These are phyloP conservation scores for Populus trichocarpa DNA, from an alignment of 441 rosid species.

Conservation along the genomic window DNA sequence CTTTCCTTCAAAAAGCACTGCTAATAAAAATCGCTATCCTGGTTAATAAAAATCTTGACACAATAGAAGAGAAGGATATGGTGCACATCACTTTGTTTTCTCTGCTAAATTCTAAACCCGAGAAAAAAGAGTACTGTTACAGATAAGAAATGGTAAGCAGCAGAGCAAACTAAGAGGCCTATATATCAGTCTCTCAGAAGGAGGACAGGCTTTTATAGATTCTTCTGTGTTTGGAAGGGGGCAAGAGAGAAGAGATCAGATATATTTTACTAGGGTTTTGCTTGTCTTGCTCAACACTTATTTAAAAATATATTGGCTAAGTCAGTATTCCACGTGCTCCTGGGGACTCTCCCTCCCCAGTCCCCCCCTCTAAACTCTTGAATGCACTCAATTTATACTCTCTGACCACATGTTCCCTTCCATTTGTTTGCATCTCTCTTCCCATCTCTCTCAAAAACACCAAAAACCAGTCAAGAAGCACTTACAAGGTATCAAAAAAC, in stretches of 20 bases:
- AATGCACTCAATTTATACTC: constrained; percentile 29
- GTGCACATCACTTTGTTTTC: too few relatives aligned
- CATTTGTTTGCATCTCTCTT: constrained; percentile 18
- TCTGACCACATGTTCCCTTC: constrained; percentile 25
- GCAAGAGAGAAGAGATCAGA: not conserved
- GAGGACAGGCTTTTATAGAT: not conserved
- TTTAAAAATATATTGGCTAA: constrained; percentile 8
- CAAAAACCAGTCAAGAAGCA: constrained; percentile 2
- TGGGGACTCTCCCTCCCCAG: constrained; percentile 48
- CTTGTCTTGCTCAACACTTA: constrained; percentile 16
- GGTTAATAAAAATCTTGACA: not conserved
- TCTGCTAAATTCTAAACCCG: not conserved
- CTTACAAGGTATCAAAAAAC: constrained; percentile 12
- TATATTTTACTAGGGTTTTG: constrained; percentile 9
- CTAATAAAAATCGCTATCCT: not conserved
- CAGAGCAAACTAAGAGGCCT: not conserved
- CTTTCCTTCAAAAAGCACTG: too few relatives aligned
- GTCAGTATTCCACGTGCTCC: constrained; percentile 76
- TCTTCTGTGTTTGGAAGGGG: not conserved
- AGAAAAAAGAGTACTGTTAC: not conserved
- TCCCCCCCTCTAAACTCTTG: constrained; percentile 18
- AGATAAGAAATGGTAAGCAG: not conserved
- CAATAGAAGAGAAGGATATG: too few relatives aligned
- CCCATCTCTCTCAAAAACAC: constrained; percentile 18
- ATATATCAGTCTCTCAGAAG: not conserved